Evolutionary conservation across 2,329 filamentous ascomycete genomes (phyloP).

Genomic region (Claviceps sp.): DNA sequence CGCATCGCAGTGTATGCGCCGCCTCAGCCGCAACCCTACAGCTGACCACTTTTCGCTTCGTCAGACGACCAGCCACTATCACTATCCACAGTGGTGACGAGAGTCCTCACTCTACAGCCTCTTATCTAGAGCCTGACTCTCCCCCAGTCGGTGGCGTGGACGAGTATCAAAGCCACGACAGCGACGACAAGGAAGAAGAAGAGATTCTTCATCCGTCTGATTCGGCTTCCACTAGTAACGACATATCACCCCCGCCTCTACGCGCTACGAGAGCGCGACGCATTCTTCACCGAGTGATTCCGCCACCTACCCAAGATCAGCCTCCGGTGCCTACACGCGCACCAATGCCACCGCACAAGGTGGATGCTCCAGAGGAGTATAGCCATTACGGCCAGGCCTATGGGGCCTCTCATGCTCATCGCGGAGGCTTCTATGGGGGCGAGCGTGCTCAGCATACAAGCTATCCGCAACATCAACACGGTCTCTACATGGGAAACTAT

Average conservation of each 20-base stretch:
- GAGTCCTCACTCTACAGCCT: slow-evolving; percentile 20
- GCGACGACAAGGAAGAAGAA: slow-evolving; percentile 1
- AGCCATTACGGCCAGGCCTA: slow-evolving; percentile 17
- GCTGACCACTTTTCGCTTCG: slow-evolving; percentile 14
- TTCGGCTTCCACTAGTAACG: slow-evolving; percentile 38
- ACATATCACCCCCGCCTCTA: slow-evolving; percentile 12
- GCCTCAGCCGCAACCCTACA: slow-evolving; percentile 11
- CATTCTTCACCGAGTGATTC: slow-evolving; percentile 21
- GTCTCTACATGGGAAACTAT: slow-evolving; percentile 26
- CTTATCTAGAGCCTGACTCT: slow-evolving; percentile 17
- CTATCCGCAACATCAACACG: slow-evolving; percentile 37
- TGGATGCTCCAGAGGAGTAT: slow-evolving; percentile 54
- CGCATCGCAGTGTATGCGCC: background rate
- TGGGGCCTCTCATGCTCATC: slow-evolving; percentile 11
- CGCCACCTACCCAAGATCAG: slow-evolving; percentile 22
- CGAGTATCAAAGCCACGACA: slow-evolving; percentile 22
- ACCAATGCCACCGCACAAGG: slow-evolving; percentile 44
- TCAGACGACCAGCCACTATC: slow-evolving; percentile 15
- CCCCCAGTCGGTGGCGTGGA: slow-evolving; percentile 24
- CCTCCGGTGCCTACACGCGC: slow-evolving; percentile 21
- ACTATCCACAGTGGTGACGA: slow-evolving; percentile 16
- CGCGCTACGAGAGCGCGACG: slow-evolving; percentile 12
- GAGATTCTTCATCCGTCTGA: slow-evolving; percentile 44
- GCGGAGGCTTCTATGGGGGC: slow-evolving; percentile 14
- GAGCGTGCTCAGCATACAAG: slow-evolving; percentile 17